Conservation (phyloP, 2,329 filamentous ascomycete species). For the Paraconiothyrium brasiliense region DNA sequence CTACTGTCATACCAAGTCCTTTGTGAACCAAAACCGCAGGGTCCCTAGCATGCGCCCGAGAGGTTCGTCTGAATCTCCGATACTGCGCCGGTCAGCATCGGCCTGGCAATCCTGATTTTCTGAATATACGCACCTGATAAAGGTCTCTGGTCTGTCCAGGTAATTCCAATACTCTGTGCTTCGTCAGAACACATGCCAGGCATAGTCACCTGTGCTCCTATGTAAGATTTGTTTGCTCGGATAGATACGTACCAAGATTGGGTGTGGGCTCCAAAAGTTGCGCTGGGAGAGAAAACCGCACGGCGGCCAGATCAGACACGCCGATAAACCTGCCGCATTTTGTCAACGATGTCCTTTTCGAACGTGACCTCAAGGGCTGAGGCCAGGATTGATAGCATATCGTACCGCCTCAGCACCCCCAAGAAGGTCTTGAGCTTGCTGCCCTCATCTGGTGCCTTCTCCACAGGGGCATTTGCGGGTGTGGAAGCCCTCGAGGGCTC, state of each 20-base stretch:
- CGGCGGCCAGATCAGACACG: conserved; percentile 92
- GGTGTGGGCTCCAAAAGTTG: conserved; percentile 95
- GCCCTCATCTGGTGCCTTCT: conserved; percentile 76
- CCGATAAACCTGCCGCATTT: conserved; percentile 80
- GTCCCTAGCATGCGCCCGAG: conserved; percentile 95
- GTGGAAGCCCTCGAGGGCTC: conserved; percentile 49
- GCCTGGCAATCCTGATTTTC: neutral
- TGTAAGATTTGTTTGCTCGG: neutral
- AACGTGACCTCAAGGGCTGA: neutral
- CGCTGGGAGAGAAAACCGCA: conserved; percentile 94
- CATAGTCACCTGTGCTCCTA: neutral
- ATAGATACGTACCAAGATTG: conserved; percentile 72
- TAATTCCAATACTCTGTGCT: conserved; percentile 95
- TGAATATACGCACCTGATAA: conserved; percentile 65
- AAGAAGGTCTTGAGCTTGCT: conserved; percentile 92
- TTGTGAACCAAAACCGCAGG: conserved; percentile 97
- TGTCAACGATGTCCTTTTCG: conserved; percentile 15
- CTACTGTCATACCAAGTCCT: conserved; percentile 74
- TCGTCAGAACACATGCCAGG: conserved; percentile 32
- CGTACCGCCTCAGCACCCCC: conserved; percentile 84
- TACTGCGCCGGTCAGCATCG: conserved; percentile 60
- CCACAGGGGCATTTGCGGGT: conserved; percentile 47
- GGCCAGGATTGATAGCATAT: conserved; percentile 37
- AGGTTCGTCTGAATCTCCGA: conserved; percentile 89
- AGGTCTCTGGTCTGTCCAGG: conserved; percentile 91